Percentiles rank a stretch among this genome's conserved stretches.
phyloP scores from a whole-genome alignment of 768 basidiomycete genomes.

The Symmetrospora coprosmae region DNA sequence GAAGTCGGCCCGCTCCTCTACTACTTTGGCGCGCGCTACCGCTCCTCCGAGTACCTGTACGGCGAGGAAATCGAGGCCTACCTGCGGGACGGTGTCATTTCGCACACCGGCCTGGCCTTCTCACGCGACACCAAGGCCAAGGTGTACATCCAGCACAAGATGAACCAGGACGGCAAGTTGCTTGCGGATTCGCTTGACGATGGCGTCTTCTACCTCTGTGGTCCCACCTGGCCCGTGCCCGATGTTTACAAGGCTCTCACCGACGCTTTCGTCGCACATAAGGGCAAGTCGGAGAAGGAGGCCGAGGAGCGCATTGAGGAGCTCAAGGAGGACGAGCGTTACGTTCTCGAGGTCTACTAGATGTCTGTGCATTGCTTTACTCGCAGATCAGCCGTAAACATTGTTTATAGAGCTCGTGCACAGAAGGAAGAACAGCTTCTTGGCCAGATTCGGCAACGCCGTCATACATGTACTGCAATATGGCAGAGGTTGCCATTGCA shows the following conservation, averaged over 20 bases:
- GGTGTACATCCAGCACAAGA: conserved; percentile 97
- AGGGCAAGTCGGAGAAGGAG: conserved; percentile 48
- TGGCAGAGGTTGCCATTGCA: too few species aligned
- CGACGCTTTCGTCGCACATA: conserved; percentile 58
- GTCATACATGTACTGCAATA: too few species aligned
- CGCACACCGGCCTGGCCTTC: conserved; percentile 85
- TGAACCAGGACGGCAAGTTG: conserved; percentile 70
- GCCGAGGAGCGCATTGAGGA: conserved; percentile 75
- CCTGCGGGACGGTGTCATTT: conserved; percentile 66
- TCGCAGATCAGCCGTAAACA: too few species aligned
- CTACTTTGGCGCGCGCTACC: conserved; percentile 96
- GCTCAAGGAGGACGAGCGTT: conserved; percentile 90
- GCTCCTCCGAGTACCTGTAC: conserved; percentile 89
- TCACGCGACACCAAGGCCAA: conserved; percentile 84
- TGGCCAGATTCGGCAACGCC: too few species aligned
- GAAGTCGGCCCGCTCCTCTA: conserved; percentile 86
- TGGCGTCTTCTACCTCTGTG: conserved; percentile 90
- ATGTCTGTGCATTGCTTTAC: too few species aligned
- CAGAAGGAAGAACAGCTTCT: too few species aligned
- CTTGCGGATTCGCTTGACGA: conserved; percentile 62
- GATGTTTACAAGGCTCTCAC: conserved; percentile 91
- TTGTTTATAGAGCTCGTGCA: too few species aligned
- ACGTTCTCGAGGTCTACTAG: conserved; percentile 69
- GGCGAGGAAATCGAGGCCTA: conserved; percentile 73
- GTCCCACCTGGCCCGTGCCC: conserved; percentile 98